These are phyloP conservation scores for Cymbopogon citratus DNA, from an alignment of 176 grass and related monocot genomes.

Conservation along the genomic window DNA sequence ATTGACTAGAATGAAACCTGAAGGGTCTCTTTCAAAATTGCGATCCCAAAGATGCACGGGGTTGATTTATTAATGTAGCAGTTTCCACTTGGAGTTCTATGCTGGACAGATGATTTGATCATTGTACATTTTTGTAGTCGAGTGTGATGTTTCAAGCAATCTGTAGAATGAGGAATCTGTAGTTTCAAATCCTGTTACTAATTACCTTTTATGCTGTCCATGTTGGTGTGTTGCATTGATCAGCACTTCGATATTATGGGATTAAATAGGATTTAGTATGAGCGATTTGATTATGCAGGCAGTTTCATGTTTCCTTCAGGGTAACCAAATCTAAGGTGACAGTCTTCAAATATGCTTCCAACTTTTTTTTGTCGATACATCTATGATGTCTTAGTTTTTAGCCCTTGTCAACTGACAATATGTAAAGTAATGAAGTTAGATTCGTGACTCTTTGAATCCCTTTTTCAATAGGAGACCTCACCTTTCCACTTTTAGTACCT, in stretches of 20 bases:
- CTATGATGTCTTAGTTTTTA: not conserved
- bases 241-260: not conserved
- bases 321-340: conserved; percentile 18
- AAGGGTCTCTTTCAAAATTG: conserved; percentile 14
- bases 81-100: not conserved
- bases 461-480: not conserved
- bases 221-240: not conserved
- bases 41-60: not conserved
- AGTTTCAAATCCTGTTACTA: not conserved
- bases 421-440: not conserved
- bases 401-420: not conserved
- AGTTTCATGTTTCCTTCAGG: not conserved
- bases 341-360: not conserved
- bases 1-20: not conserved
- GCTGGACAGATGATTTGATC: not conserved
- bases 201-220: not conserved
- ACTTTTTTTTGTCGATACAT: not conserved
- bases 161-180: not conserved
- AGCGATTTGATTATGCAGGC: not conserved
- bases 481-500: not conserved
- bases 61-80: not conserved
- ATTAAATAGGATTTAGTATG: not conserved
- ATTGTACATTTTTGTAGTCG: not conserved
- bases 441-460: not conserved
- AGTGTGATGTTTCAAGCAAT: not conserved